Evolutionary conservation across 768 basidiomycete species (phyloP).

Genomic region (Leucocoprinus sp.): DNA sequence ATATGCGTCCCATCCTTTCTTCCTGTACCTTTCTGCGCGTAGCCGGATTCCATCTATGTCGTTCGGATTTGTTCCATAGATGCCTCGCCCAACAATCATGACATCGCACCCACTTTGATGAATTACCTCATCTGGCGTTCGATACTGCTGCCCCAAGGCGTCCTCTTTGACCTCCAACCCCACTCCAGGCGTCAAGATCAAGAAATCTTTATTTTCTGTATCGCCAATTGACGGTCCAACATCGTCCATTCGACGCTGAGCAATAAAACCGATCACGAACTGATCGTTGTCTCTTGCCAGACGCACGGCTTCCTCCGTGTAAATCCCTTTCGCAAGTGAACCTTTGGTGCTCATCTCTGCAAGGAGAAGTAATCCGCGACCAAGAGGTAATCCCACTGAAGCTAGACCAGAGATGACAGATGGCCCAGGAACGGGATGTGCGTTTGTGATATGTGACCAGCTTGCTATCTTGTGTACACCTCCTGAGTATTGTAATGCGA

Average conservation of each 20-base stretch:
- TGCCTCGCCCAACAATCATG: constrained; percentile 94
- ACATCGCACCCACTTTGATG: constrained; percentile 81
- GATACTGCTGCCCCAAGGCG: constrained; percentile 90
- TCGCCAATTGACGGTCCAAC: constrained; percentile 34
- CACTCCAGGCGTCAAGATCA: constrained; percentile 90
- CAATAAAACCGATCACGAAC: constrained; percentile 97
- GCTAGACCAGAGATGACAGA: constrained; percentile 88
- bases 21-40: constrained; percentile 79
- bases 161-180: constrained; percentile 76
- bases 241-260: constrained; percentile 76
- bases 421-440: constrained; percentile 93
- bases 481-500: constrained; percentile 86
- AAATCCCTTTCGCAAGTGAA: constrained; percentile 72
- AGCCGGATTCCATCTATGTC: constrained; percentile 37
- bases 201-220: constrained; percentile 49
- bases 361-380: constrained; percentile 81
- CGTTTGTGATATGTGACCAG: constrained; percentile 97
- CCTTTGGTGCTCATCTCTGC: constrained; percentile 96
- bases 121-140: constrained; percentile 81
- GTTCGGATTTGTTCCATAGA: constrained; percentile 61
- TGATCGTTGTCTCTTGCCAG: constrained; percentile 79
- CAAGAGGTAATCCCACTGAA: constrained; percentile 76
- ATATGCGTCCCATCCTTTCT: constrained; percentile 91
- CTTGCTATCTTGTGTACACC: constrained; percentile 90
- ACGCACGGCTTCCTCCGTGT: constrained; percentile 75